A percentile compares a stretch with the other conserved stretches of the same genome.
These are phyloP conservation scores for Endothia cerciana DNA, from an alignment of 2,329 filamentous ascomycete genomes.

Conservation along the genomic window DNA sequence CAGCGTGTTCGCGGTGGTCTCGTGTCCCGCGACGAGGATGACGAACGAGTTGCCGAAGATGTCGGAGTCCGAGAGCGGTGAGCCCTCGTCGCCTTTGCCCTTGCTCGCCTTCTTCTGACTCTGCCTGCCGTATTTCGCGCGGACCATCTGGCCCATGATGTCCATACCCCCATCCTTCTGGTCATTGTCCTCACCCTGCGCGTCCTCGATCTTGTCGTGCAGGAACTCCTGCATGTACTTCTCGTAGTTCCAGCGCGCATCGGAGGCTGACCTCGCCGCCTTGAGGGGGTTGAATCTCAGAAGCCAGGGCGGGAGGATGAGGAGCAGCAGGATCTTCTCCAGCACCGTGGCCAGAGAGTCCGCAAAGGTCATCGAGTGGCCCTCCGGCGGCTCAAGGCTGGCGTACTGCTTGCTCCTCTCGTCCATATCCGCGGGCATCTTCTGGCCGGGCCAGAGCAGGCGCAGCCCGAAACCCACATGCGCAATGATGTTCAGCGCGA, in stretches of 20 bases:
- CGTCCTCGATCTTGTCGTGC: conserved; percentile 57
- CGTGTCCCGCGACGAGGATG: conserved; percentile 75
- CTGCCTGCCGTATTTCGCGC: conserved; percentile 44
- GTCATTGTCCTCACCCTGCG: conserved; percentile 39
- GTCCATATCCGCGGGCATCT: conserved; percentile 47
- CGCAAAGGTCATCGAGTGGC: conserved; percentile 68
- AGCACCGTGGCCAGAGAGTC: conserved; percentile 64
- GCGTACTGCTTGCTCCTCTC: conserved; percentile 54
- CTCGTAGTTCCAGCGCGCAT: conserved; percentile 65
- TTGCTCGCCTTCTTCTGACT: conserved; percentile 28
- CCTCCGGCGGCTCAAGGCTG: conserved; percentile 49
- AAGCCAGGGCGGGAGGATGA: conserved; percentile 63
- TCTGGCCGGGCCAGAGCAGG: conserved; percentile 66
- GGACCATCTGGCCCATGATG: conserved; percentile 55
- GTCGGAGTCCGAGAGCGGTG: conserved; percentile 61
- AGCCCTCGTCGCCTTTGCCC: conserved; percentile 34
- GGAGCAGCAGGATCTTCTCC: conserved; percentile 64
- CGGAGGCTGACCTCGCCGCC: conserved; percentile 40
- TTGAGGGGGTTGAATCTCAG: conserved; percentile 43
- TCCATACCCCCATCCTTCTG: conserved; percentile 48
- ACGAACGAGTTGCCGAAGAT: conserved; percentile 75
- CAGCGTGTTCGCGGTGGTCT: conserved; percentile 76
- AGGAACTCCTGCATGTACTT: conserved; percentile 73
- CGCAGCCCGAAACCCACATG: conserved; percentile 73
- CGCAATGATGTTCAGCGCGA: conserved; percentile 60